Conservation (phyloP, 352 stramenopile species). For the Discostella stelligera region DNA sequence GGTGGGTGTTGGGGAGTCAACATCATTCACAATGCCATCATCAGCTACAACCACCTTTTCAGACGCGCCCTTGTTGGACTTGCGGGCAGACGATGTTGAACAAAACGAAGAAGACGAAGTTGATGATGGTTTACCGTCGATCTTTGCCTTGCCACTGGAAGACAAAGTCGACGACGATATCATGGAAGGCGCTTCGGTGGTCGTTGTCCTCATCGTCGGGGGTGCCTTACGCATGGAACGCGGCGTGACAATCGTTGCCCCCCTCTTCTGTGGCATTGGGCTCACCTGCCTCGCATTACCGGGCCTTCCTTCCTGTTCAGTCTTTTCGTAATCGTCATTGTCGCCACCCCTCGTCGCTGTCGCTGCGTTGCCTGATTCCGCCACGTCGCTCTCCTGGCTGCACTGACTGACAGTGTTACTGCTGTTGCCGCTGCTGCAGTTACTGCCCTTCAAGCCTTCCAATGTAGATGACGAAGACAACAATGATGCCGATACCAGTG, state of each 20-base stretch:
- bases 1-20: not conserved
- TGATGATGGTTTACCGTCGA: not conserved
- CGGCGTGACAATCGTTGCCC: conserved; percentile 2
- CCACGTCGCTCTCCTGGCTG: not conserved
- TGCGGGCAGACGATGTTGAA: not conserved
- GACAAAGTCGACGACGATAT: not conserved
- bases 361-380: not conserved
- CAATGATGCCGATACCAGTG: not conserved
- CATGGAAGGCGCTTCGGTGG: not conserved
- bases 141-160: not conserved
- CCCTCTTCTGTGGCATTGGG: conserved; percentile 12
- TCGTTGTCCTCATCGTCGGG: not conserved
- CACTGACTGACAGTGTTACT: not conserved
- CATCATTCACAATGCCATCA: not conserved
- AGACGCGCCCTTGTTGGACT: not conserved
- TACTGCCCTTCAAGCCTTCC: too few species aligned
- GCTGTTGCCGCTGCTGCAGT: not conserved
- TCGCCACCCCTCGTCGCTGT: not conserved
- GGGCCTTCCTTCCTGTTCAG: not conserved
- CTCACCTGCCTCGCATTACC: not conserved
- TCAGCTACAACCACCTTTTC: not conserved
- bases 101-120: not conserved
- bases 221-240: not conserved
- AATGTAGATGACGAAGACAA: not conserved
- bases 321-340: not conserved